phyloP scores from a whole-genome alignment of 108 stramenopile species.

The Conticribra guillardii region DNA sequence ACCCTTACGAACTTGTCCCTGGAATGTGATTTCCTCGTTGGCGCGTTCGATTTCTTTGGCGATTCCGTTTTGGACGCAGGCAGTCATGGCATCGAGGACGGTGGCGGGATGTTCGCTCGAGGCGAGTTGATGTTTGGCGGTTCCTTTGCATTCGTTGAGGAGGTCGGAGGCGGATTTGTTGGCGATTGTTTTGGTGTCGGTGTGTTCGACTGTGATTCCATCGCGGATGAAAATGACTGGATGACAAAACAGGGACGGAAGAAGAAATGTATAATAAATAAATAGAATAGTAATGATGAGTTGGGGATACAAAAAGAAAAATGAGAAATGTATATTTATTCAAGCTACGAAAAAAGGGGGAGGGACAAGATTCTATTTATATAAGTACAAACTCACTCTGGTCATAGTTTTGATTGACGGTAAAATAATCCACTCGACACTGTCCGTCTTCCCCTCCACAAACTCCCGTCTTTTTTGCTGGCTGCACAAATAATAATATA shows the following conservation, averaged over 20 bases:
- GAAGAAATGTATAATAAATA: background rate
- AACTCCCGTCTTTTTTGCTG: conserved; percentile 51
- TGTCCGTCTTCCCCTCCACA: conserved; percentile 56
- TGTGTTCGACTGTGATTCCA: conserved; percentile 48
- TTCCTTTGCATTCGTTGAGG: conserved; percentile 49
- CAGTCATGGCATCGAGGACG: conserved; percentile 40
- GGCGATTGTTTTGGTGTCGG: conserved; percentile 63
- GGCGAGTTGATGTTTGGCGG: conserved; percentile 37
- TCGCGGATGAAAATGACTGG: conserved; percentile 48
- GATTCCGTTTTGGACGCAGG: conserved; percentile 60
- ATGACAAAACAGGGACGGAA: background rate
- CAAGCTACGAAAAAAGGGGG: no score
- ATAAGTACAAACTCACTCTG: conserved; percentile 55
- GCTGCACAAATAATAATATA: no score
- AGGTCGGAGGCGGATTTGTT: conserved; percentile 51
- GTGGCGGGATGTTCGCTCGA: conserved; percentile 9
- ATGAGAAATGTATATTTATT: no score
- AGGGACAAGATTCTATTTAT: conserved; percentile 4
- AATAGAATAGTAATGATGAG: background rate
- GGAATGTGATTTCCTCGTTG: conserved; percentile 78
- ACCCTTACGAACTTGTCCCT: conserved; percentile 62
- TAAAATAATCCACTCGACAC: conserved; percentile 60
- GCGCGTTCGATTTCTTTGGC: conserved; percentile 47
- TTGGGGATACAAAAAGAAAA: background rate
- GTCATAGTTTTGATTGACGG: conserved; percentile 64